These are phyloP conservation scores for Polyporus arcularius DNA, from an alignment of 768 basidiomycete genomes.

Conservation along the genomic window DNA sequence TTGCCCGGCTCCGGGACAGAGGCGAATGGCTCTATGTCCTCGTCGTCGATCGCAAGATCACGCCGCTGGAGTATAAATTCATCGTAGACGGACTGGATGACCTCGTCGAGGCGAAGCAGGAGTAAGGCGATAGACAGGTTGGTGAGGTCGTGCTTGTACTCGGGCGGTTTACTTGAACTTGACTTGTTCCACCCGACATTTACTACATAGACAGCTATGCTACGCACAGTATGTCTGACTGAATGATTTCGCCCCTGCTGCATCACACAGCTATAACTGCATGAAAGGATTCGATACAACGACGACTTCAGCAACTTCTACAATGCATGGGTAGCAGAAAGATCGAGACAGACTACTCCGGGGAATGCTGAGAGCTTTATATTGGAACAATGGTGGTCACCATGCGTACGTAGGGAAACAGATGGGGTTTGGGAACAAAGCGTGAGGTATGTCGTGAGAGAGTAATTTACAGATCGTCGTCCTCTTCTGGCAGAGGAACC, in stretches of 20 bases:
- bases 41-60: background rate
- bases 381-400: constrained; percentile 26
- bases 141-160: too few species aligned
- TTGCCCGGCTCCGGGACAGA: background rate
- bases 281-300: constrained; percentile 7
- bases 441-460: constrained; percentile 14
- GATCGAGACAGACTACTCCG: constrained; percentile 5
- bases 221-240: too few species aligned
- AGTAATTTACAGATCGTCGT: constrained; percentile 58
- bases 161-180: too few species aligned
- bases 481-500: constrained; percentile 97
- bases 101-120: background rate
- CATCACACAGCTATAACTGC: background rate
- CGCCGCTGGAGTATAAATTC: background rate
- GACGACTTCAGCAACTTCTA: constrained; percentile 10
- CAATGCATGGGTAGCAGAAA: constrained; percentile 5
- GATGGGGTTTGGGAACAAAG: constrained; percentile 8
- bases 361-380: constrained; percentile 16
- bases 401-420: constrained; percentile 23
- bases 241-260: background rate
- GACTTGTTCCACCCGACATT: too few species aligned
- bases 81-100: background rate
- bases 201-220: too few species aligned
- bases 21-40: background rate
- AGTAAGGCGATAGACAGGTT: background rate